These are phyloP conservation scores for Elsinoe ampelina DNA, from an alignment of 2,329 filamentous ascomycete species.

Conservation along the genomic window DNA sequence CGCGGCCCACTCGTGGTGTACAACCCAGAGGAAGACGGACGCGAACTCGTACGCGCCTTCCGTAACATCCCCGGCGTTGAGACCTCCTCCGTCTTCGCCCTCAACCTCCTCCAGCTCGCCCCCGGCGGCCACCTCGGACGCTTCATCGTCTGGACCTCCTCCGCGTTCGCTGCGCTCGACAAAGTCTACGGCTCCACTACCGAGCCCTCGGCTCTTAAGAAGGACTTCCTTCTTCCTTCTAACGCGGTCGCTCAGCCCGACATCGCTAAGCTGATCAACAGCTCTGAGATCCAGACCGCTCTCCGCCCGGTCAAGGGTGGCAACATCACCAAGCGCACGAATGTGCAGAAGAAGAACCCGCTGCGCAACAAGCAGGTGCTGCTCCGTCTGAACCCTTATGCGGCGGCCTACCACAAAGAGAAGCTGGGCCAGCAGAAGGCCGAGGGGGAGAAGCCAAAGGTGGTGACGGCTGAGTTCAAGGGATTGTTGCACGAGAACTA, in stretches of 20 bases:
- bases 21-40: slow-evolving; percentile 90
- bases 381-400: slow-evolving; percentile 98
- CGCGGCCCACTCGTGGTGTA: slow-evolving; percentile 97
- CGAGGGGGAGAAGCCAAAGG: slow-evolving; percentile 52
- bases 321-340: slow-evolving; percentile 76
- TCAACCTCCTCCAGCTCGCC: slow-evolving; percentile 98
- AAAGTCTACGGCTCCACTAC: slow-evolving; percentile 93
- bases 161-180: slow-evolving; percentile 93
- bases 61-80: slow-evolving; percentile 98
- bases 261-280: slow-evolving; percentile 97
- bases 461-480: slow-evolving; percentile 44
- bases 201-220: slow-evolving; percentile 84
- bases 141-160: slow-evolving; percentile 98
- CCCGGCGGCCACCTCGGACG: slow-evolving; percentile 97
- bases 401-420: slow-evolving; percentile 77
- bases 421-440: slow-evolving; percentile 66
- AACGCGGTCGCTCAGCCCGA: slow-evolving; percentile 92
- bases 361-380: slow-evolving; percentile 98
- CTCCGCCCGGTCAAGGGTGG: slow-evolving; percentile 85
- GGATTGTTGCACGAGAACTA: slow-evolving; percentile 42
- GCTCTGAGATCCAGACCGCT: slow-evolving; percentile 93
- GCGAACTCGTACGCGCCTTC: slow-evolving; percentile 87
- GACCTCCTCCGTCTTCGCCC: slow-evolving; percentile 83
- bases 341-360: slow-evolving; percentile 99
- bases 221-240: slow-evolving; percentile 94